Percentiles rank a stretch among this genome's conserved stretches.
Conservation (phyloP, 1,139 yeast species). For the Ogataea hybrid region DNA sequence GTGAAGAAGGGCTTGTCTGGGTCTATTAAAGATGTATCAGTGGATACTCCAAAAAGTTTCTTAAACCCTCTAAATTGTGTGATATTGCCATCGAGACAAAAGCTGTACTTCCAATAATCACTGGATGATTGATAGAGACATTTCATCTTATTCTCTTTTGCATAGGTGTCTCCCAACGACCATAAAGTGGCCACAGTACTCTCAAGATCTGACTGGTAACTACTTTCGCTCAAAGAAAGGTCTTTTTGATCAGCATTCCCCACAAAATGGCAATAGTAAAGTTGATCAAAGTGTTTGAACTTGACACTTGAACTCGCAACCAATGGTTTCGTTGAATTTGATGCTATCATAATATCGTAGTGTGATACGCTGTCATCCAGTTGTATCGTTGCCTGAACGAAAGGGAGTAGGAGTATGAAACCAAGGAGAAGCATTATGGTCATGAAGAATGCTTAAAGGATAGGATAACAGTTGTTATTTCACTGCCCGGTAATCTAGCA, state of each 20-base stretch:
- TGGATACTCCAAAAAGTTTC: background rate
- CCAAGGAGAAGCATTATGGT: too few species aligned
- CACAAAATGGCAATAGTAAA: background rate
- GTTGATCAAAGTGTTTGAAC: background rate
- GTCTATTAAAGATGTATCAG: background rate
- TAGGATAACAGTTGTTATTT: too few species aligned
- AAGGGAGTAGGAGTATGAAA: too few species aligned
- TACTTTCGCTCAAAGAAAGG: too few species aligned
- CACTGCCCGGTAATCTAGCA: too few species aligned
- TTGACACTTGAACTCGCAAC: background rate
- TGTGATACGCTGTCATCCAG: conserved; percentile 3
- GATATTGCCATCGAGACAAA: conserved; percentile 15
- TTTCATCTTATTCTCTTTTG: background rate
- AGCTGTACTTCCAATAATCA: conserved; percentile 21
- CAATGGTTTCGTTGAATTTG: background rate
- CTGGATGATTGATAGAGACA: background rate
- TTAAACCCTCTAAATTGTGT: conserved; percentile 8
- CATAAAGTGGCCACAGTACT: background rate
- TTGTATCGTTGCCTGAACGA: background rate
- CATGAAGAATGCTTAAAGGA: too few species aligned
- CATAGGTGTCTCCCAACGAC: background rate
- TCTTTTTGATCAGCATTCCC: too few species aligned
- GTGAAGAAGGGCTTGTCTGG: conserved; percentile 8
- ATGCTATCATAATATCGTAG: background rate
- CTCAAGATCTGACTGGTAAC: background rate